Percentiles rank a stretch among this genome's conserved stretches.
Evolutionary conservation across 768 basidiomycete species (phyloP).

Genomic region (Clitopilus hobsonii): DNA sequence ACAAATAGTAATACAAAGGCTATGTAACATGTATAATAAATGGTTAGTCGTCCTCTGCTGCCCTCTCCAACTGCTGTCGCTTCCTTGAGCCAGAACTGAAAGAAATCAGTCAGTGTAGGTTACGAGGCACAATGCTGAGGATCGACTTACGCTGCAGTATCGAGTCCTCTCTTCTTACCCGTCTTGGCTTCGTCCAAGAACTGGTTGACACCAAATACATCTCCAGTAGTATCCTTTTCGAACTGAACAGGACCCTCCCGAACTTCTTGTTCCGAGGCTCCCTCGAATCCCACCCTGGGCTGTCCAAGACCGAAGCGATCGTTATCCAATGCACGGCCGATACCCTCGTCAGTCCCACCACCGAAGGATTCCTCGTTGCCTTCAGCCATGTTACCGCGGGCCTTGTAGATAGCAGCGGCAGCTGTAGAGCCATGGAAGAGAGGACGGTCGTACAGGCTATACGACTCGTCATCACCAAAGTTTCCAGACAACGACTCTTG

Average conservation of each 20-base stretch:
- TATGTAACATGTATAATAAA: slow-evolving; percentile 2
- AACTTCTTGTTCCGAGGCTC: slow-evolving; percentile 79
- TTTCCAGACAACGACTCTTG: slow-evolving; percentile 78
- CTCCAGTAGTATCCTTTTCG: slow-evolving; percentile 90
- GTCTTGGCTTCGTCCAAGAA: slow-evolving; percentile 97
- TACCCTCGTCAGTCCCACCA: slow-evolving; percentile 94
- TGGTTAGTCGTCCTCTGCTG: slow-evolving; percentile 34
- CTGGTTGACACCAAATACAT: slow-evolving; percentile 94
- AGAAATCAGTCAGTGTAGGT: slow-evolving; percentile 1
- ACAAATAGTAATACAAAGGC: not conserved
- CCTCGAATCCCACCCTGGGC: slow-evolving; percentile 84
- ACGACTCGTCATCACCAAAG: slow-evolving; percentile 92
- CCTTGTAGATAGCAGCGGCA: slow-evolving; percentile 99
- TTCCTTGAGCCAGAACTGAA: slow-evolving; percentile 57
- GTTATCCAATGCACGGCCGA: slow-evolving; percentile 83
- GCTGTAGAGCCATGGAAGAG: slow-evolving; percentile 95
- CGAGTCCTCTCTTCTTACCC: slow-evolving; percentile 86
- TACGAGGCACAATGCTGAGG: not conserved
- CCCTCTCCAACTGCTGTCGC: slow-evolving; percentile 64
- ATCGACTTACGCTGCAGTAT: slow-evolving; percentile 61
- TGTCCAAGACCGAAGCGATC: slow-evolving; percentile 92
- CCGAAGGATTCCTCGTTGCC: slow-evolving; percentile 91
- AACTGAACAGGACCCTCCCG: slow-evolving; percentile 96
- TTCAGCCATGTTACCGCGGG: slow-evolving; percentile 78
- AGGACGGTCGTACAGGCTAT: slow-evolving; percentile 91